Evolutionary conservation across 768 basidiomycete species (phyloP).

Genomic region (Tulasnella sp.): DNA sequence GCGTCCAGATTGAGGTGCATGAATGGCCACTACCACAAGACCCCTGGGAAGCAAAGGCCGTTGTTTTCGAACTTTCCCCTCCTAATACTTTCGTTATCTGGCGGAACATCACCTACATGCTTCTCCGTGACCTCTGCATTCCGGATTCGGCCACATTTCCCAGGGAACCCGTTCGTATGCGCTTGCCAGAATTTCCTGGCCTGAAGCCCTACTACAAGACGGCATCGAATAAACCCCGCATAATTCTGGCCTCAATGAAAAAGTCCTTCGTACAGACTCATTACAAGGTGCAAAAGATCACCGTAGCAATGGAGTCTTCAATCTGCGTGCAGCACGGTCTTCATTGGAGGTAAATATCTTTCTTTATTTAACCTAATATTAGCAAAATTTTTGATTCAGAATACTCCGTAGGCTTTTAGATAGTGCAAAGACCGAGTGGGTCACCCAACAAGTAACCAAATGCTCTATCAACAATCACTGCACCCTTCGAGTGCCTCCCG

Average conservation of each 20-base stretch:
- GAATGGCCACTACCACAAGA: slow-evolving; percentile 12
- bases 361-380: too few species aligned
- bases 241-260: neutral
- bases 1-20: slow-evolving; percentile 1
- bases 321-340: too few species aligned
- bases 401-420: slow-evolving; percentile 30
- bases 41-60: neutral
- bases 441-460: slow-evolving; percentile 16
- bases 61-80: slow-evolving; percentile 1
- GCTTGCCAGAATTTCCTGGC: slow-evolving; percentile 4
- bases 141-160: too few species aligned
- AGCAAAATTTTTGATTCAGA: too few species aligned
- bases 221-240: neutral
- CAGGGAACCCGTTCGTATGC: neutral
- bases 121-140: slow-evolving; percentile 8
- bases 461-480: slow-evolving; percentile 21
- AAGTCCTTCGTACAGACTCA: slow-evolving; percentile 7
- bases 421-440: slow-evolving; percentile 9
- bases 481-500: slow-evolving; percentile 24
- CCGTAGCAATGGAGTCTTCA: neutral
- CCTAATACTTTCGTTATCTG: slow-evolving; percentile 4
- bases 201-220: neutral
- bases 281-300: neutral
- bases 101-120: slow-evolving; percentile 2
- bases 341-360: too few species aligned